A percentile compares a stretch with the other conserved stretches of the same genome.
phyloP scores from a whole-genome alignment of 108 stramenopile species.

The Ochromonas danica region DNA sequence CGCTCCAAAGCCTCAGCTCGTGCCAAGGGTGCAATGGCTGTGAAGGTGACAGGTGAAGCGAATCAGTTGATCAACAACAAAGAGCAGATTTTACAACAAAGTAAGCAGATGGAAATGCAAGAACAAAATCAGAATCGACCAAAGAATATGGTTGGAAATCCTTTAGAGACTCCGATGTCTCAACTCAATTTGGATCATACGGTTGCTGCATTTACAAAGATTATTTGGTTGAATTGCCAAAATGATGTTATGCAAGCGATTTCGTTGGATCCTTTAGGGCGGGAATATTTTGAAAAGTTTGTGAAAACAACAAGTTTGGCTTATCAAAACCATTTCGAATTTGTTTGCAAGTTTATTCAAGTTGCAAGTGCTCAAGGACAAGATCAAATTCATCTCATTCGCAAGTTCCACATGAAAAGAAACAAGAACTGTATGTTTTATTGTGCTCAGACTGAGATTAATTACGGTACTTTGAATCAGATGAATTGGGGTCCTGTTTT shows the following conservation, averaged over 20 bases:
- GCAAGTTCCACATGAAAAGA: not conserved
- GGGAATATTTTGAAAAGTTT: slow-evolving; percentile 31
- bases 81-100: slow-evolving; percentile 32
- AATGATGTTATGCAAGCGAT: slow-evolving; percentile 21
- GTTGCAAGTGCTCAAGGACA: slow-evolving; percentile 12
- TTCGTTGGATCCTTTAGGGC: slow-evolving; percentile 20
- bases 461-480: not conserved
- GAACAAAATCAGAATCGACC: slow-evolving; percentile 33
- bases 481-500: not conserved
- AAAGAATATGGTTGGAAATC: slow-evolving; percentile 35
- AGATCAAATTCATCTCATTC: not conserved
- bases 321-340: slow-evolving; percentile 38
- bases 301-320: slow-evolving; percentile 39
- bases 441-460: not conserved
- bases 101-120: slow-evolving; percentile 1
- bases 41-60: slow-evolving; percentile 28
- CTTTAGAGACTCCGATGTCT: not conserved
- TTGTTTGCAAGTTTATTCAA: slow-evolving; percentile 18
- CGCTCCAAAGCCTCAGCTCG: slow-evolving; percentile 4
- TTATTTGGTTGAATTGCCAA: slow-evolving; percentile 43
- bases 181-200: slow-evolving; percentile 44
- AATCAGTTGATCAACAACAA: slow-evolving; percentile 38
- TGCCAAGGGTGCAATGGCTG: not conserved
- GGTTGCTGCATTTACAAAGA: slow-evolving; percentile 41
- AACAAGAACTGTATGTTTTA: not conserved